A percentile compares a stretch with the other conserved stretches of the same genome.
Conservation (phyloP, 768 basidiomycete species). For the Hypsizygus marmoreus region DNA sequence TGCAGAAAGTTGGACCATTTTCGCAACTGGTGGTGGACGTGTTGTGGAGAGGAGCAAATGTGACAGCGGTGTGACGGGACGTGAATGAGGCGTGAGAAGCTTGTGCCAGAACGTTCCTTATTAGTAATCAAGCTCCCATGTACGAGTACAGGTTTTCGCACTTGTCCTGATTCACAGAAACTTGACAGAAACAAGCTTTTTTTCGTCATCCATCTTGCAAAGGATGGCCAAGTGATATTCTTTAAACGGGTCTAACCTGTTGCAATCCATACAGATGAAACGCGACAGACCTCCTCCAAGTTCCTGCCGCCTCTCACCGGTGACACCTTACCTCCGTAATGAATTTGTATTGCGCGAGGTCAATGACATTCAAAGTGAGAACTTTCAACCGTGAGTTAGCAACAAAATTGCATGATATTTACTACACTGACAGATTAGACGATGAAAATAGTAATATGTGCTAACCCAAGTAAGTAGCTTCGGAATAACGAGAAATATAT, state of each 20-base stretch:
- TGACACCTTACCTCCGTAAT: too few species aligned
- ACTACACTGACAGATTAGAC: constrained; percentile 6
- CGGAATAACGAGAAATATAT: constrained; percentile 11
- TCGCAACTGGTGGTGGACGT: constrained; percentile 2
- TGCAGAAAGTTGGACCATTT: constrained; percentile 49
- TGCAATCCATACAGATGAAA: too few species aligned
- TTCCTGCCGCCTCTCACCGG: too few species aligned
- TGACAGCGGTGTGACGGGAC: constrained; percentile 21
- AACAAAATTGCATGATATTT: constrained; percentile 14
- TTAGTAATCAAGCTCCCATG: not conserved
- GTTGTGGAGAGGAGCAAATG: constrained; percentile 7
- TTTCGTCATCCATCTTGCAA: constrained; percentile 1
- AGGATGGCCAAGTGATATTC: too few species aligned
- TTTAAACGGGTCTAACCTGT: too few species aligned
- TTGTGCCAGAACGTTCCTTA: not conserved
- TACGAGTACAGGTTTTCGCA: too few species aligned
- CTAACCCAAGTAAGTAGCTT: constrained; percentile 18
- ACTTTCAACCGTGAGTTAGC: not conserved
- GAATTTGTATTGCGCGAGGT: too few species aligned
- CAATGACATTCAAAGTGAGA: not conserved
- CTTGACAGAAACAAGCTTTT: constrained; percentile 4
- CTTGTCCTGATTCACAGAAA: not conserved
- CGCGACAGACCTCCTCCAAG: too few species aligned
- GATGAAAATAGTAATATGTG: constrained; percentile 6
- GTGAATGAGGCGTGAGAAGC: constrained; percentile 21